Conservation (phyloP, 495 filamentous ascomycete species). For the Xylaria bambusicola region DNA sequence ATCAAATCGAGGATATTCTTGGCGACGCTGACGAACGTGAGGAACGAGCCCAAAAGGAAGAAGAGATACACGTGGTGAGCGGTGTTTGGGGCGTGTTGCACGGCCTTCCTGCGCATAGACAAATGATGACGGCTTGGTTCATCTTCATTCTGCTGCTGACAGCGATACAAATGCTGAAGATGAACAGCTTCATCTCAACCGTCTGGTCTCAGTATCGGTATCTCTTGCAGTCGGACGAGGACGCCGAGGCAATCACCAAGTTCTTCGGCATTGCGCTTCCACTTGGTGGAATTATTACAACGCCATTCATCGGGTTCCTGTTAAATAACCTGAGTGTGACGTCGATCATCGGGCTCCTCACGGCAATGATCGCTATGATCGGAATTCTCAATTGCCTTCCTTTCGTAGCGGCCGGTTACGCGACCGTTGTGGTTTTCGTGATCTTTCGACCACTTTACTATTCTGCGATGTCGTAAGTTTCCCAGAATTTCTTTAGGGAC, state of each 20-base stretch:
- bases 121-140: conserved; percentile 54
- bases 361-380: conserved; percentile 44
- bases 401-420: conserved; percentile 33
- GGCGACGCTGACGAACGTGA: conserved; percentile 45
- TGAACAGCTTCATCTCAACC: conserved; percentile 59
- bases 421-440: conserved; percentile 33
- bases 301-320: conserved; percentile 53
- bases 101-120: conserved; percentile 44
- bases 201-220: conserved; percentile 50
- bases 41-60: conserved; percentile 52
- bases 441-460: conserved; percentile 47
- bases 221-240: conserved; percentile 38
- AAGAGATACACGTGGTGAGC: conserved; percentile 52
- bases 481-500: not conserved
- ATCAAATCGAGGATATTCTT: conserved; percentile 48
- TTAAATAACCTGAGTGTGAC: conserved; percentile 54
- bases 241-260: conserved; percentile 46
- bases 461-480: conserved; percentile 53
- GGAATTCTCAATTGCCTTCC: conserved; percentile 45
- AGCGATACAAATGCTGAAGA: conserved; percentile 53
- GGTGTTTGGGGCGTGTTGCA: conserved; percentile 56
- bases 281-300: conserved; percentile 48
- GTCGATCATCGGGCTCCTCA: conserved; percentile 43
- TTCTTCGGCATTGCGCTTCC: conserved; percentile 57
- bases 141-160: conserved; percentile 52